A percentile compares a stretch with the other conserved stretches of the same genome.
phyloP scores from a whole-genome alignment of 495 filamentous ascomycete genomes.

The Xylona heveae region DNA sequence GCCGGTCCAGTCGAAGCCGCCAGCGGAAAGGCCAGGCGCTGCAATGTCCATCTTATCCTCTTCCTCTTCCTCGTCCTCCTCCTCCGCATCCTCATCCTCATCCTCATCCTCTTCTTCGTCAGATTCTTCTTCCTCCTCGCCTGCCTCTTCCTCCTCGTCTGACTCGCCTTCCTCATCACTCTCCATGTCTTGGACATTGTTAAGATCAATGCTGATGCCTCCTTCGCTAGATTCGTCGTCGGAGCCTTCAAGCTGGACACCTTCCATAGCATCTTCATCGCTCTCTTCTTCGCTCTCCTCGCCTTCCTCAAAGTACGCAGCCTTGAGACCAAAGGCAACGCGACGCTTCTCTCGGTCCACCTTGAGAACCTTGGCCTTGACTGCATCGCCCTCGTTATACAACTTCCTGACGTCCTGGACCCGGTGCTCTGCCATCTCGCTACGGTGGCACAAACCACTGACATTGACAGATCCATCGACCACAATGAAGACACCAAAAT shows the following conservation, averaged over 20 bases:
- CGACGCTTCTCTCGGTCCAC: conserved; percentile 50
- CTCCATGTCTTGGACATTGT: conserved; percentile 15
- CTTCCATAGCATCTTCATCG: conserved; percentile 21
- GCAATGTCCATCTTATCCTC: conserved; percentile 25
- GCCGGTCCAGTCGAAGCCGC: conserved; percentile 78
- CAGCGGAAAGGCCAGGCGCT: conserved; percentile 35
- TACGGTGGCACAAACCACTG: conserved; percentile 79
- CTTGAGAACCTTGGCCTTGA: conserved; percentile 74
- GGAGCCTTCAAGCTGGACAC: conserved; percentile 8
- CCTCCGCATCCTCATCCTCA: conserved; percentile 25
- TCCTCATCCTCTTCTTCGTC: conserved; percentile 18
- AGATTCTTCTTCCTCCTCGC: conserved; percentile 22
- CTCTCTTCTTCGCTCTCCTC: conserved; percentile 29
- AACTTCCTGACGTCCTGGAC: conserved; percentile 63
- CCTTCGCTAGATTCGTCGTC: conserved; percentile 20
- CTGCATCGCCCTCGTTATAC: conserved; percentile 69
- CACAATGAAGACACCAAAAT: conserved; percentile 86
- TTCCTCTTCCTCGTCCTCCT: conserved; percentile 18
- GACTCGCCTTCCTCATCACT: conserved; percentile 24
- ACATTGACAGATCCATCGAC: conserved; percentile 68
- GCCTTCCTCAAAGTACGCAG: conserved; percentile 63
- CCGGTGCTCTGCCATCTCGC: conserved; percentile 63
- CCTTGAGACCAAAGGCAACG: conserved; percentile 79
- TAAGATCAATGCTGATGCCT: conserved; percentile 18
- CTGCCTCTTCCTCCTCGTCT: conserved; percentile 21